Percentiles rank a stretch among this genome's conserved stretches.
Evolutionary conservation across 208 protist genomes (phyloP).

Genomic region (Trypanosomatidae sp.): DNA sequence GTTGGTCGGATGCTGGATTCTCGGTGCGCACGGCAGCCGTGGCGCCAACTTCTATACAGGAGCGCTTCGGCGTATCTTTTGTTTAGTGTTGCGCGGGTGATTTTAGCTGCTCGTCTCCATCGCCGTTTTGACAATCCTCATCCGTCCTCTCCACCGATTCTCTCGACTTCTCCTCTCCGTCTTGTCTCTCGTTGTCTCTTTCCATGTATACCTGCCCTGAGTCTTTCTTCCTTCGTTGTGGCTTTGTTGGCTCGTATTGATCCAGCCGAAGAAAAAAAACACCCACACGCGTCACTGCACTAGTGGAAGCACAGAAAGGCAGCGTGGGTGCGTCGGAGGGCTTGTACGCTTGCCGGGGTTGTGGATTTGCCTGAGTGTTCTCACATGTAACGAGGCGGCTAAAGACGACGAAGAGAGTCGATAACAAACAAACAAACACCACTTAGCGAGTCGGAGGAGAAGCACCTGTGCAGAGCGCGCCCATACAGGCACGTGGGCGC

Average conservation of each 20-base stretch:
- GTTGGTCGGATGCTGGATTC: not conserved
- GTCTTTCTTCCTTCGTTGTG: not conserved
- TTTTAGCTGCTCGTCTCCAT: not conserved
- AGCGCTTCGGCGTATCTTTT: not conserved
- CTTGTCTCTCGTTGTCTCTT: not conserved
- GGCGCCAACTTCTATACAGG: not conserved
- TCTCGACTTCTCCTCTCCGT: not conserved
- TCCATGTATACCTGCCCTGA: not conserved
- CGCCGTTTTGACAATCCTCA: not conserved
- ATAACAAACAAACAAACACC: no score
- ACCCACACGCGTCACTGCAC: not conserved
- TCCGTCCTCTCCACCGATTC: not conserved
- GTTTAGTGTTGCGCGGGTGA: not conserved
- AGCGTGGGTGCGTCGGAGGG: not conserved
- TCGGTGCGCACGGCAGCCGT: not conserved
- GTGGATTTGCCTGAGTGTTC: no score
- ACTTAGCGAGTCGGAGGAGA: no score
- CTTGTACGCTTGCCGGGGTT: no score
- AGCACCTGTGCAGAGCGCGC: not conserved
- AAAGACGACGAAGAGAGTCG: no score
- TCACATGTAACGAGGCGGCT: no score
- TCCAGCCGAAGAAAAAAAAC: not conserved
- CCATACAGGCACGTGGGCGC: not conserved
- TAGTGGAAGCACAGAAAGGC: not conserved
- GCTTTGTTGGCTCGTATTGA: not conserved